Evolutionary conservation across 2,329 filamentous ascomycete species (phyloP), one percentile per base, ranked within the genome.

Genomic region (Fusarium sp.): DNA sequence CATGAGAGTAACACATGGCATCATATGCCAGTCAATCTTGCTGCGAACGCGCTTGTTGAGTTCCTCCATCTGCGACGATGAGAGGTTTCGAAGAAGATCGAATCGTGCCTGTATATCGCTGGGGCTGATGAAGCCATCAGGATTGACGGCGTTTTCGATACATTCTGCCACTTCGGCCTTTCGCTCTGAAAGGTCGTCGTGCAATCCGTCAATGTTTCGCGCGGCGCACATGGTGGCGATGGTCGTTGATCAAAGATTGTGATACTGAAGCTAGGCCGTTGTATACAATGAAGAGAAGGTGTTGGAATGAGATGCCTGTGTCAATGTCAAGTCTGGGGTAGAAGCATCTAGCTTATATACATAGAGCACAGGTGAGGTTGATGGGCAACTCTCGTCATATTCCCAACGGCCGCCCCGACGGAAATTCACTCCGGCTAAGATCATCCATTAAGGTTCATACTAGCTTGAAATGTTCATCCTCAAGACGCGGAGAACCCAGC

Each of bases 11-110:
- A 64, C 61, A 7, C 59, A 64, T 7, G 61, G 61, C 59, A 64
- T 64, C 61, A 79, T 74, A 8, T 73, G 69, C 74, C 73, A 75
- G 43, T 79, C 77, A 24, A 79, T 68, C 54, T 75, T 78, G 24
- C 59, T 75, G n/a, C 73, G 55, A 17, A 78, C 72, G 3, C 56
- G 63, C 17, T 74, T 77, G 68, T 76, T 76, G 18, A 78, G 52
- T 6, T 34, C 51, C 0, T 62, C 57, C 74, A 77, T 73, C 36
- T 76, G 68, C 2, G 57, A 59, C 7, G 69, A 52, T 11, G 65
- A 66, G 4, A 76, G 59, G 36, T 71, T 62, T 1, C 70, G 68
- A 0, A 77, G 58, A 9, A 71, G 68, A 8, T 74, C 66, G 14
- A 75, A 74, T 8, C 58, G 65, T 13, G 59, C 64, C 8, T 76